Base-by-base conservation (phyloP, 306 rosid species). In the Geum urbanum region DNA sequence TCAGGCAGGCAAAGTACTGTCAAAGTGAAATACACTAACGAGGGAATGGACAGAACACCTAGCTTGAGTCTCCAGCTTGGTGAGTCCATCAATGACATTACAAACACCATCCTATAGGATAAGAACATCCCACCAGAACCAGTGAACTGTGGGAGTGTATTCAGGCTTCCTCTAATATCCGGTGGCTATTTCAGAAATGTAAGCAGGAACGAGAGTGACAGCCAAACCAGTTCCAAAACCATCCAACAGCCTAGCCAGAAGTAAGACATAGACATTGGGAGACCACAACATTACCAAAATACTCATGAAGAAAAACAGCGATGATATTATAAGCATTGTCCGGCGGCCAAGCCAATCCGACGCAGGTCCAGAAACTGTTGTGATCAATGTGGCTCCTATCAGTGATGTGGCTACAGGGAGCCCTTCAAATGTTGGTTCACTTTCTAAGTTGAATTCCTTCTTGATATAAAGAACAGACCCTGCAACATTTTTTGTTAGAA, bases 61-160 rank as follows among this genome's bases (percentile, higher is more conserved):
- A 77, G 70, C 81, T 72, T 77, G 46, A 72, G 32, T 52, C 81
- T 77, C 81, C 81, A 77, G 40, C 68, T 77, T n/a, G 77, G 73
- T 5, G 70, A 49, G 5, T 49, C 55, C 77, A 57, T 48, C 55
- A 77, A 24, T 16, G 81, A 77, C 77, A 77, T 66, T 20, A 66
- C 77, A 59, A 77, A 77, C 46, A 77, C 77, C 77, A 77, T 72
- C 37, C 77, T 58, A 11, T 72, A 77, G 14, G 81, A 72, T 49
- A 77, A 24, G 55, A 72, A 77, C 81, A 72, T 77, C 70, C 77
- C 81, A 1, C 65, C 63, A 2, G 81, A 77, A 11, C 77, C 70
- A n/a, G 70, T 72, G 69, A 77, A 72, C 50, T 72, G 81, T 18
- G 81, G 81, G 44, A 77, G 58, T 0, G 81, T 77, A 37, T 72